Evolutionary conservation across 208 protist genomes (phyloP).

Genomic region (Tritrichomonas foetus): DNA sequence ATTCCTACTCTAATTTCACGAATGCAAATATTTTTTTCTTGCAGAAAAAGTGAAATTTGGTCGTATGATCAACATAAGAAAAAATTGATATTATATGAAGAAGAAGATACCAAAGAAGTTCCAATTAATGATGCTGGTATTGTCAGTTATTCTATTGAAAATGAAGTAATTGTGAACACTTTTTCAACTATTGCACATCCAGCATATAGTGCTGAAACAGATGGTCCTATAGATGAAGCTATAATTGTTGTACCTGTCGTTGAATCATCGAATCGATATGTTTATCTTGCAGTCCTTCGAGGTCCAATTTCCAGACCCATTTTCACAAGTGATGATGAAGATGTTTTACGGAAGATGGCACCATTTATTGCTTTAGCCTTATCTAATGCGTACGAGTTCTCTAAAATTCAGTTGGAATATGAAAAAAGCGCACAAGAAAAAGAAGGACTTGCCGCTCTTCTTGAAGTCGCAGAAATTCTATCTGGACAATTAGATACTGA

Average conservation of each 20-base stretch:
- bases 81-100: neutral
- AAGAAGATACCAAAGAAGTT: neutral
- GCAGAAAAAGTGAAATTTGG: slow-evolving; percentile 33
- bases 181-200: neutral
- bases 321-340: slow-evolving; percentile 5
- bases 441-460: neutral
- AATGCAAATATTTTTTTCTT: neutral
- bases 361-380: neutral
- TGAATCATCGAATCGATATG: neutral
- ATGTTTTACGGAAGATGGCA: neutral
- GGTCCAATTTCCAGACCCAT: neutral
- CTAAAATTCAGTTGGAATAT: neutral
- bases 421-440: neutral
- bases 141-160: neutral
- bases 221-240: neutral
- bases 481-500: neutral
- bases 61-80: neutral
- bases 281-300: neutral
- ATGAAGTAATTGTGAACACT: neutral
- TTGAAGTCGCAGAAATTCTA: slow-evolving; percentile 23
- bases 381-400: neutral
- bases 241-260: neutral
- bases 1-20: neutral
- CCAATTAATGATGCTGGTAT: neutral
- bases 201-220: neutral